Conservation (phyloP, 2,329 filamentous ascomycete species). For the Venturia nashicola region DNA sequence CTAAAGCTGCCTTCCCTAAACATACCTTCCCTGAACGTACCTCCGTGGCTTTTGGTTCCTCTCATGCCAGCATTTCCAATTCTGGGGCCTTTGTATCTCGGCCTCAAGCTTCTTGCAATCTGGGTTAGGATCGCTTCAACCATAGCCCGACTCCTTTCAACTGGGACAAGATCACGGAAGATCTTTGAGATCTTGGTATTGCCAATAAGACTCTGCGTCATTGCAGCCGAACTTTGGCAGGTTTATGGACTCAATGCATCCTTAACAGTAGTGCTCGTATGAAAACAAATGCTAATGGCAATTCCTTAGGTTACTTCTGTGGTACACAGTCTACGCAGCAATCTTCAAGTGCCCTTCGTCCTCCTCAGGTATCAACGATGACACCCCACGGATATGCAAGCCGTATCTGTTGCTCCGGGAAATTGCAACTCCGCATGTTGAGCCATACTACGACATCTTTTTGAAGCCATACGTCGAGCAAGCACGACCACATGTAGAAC, state of each 20-base stretch:
- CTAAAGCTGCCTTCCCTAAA: too few species aligned
- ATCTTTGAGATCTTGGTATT: not conserved
- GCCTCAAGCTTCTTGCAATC: not conserved
- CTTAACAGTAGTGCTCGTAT: not conserved
- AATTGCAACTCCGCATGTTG: conserved; percentile 60
- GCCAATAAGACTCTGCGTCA: not conserved
- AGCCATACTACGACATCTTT: conserved; percentile 78
- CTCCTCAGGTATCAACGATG: conserved; percentile 52
- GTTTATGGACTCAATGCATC: not conserved
- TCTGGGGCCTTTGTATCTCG: not conserved
- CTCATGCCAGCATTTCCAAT: not conserved
- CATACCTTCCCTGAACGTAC: not conserved
- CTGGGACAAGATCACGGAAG: not conserved
- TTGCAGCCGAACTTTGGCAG: conserved; percentile 3
- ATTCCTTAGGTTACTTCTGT: conserved; percentile 55
- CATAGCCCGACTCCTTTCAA: not conserved
- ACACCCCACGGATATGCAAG: conserved; percentile 68
- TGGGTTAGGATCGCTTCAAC: not conserved
- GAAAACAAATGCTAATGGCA: not conserved
- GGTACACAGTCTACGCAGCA: conserved; percentile 74
- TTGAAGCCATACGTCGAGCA: conserved; percentile 70
- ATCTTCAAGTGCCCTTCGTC: conserved; percentile 71
- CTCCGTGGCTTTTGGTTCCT: not conserved
- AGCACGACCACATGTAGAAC: conserved; percentile 58
- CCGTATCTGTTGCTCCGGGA: conserved; percentile 59